Base-by-base conservation (phyloP, 2,329 filamentous ascomycete genomes). In the Mycosphaerella arachidis region DNA sequence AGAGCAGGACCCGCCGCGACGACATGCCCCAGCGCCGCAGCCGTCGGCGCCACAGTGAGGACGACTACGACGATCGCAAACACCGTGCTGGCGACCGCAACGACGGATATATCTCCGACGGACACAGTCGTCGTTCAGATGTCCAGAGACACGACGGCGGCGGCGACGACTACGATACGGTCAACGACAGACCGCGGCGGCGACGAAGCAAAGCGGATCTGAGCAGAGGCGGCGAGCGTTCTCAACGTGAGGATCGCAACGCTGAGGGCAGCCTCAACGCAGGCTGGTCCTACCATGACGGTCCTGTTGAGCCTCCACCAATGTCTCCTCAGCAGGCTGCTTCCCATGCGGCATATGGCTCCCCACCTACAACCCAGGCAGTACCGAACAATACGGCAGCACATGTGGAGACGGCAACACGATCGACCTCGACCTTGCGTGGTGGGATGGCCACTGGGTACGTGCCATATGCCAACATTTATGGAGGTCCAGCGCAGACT, bases 381-480 rank as follows among this genome's bases (percentile, higher is more conserved):
- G 3, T 52, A 4, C 50, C 50, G n/a, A 29, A 52, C n/a, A 20
- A 9, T 33, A 52, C 35, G 50, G 56, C 50, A 50, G 52, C 37
- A n/a, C 53, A 53, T 29, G 57, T 59, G 8, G 60, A 50, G 40
- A 55, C 58, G 48, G 54, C 51, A 31, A 53, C 55, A 48, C 60
- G 56, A n/a, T 67, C 59, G 45, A 67, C 64, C 33, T 66, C 64
- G 43, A 67, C 57, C 18, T 55, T 61, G 53, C 65, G 61, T 40
- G 65, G 59, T 30, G 65, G 59, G 40, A 62, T 68, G 57, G 63
- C 65, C 16, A 64, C 63, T 43, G 67, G 69, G 48, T 74, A 74
- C 51, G 67, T 74, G 2, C 72, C 72, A 7, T 74, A 74, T 50
- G 66, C 72, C 27, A 58, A 74, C 57, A 68, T 74, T 54, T 74